Conservation (phyloP, 129 eudicot species). For the Smallanthus sonchifolius region DNA sequence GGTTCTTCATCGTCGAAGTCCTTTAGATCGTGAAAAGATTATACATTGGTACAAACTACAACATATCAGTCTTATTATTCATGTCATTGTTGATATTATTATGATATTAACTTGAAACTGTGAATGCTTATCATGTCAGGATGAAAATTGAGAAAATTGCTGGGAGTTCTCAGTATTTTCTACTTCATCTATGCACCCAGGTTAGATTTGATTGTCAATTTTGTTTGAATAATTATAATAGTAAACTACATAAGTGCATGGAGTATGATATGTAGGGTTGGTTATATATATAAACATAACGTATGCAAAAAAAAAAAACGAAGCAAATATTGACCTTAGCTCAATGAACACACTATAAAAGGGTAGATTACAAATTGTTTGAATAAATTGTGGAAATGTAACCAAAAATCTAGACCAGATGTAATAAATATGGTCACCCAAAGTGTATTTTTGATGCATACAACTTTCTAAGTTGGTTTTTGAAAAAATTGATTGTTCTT, state of each 20-base stretch:
- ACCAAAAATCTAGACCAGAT: neutral
- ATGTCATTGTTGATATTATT: constrained; percentile 6
- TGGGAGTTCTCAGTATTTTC: constrained; percentile 72
- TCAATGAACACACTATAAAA: neutral
- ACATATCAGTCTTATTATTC: neutral
- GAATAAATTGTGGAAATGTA: neutral
- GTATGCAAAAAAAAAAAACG: neutral
- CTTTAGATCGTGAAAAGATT: constrained; percentile 81
- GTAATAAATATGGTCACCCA: neutral
- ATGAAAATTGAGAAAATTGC: constrained; percentile 82
- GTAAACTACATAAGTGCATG: neutral
- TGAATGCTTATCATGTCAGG: constrained; percentile 43
- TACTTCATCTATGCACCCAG: constrained; percentile 95
- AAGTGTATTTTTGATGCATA: neutral
- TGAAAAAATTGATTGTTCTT: neutral
- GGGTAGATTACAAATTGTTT: neutral
- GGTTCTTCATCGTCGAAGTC: constrained; percentile 98
- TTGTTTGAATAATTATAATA: constrained; percentile 1
- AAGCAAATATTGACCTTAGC: neutral
- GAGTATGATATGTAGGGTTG: neutral
- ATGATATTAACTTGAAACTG: neutral
- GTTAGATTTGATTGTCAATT: constrained; percentile 29
- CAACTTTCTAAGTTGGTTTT: neutral
- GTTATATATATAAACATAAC: constrained; percentile 1
- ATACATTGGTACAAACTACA: constrained; percentile 72